A percentile compares a stretch with the other conserved stretches of the same genome.
These are phyloP conservation scores for Pyrenochaeta sp. DNA, from an alignment of 2,329 filamentous ascomycete species.

Conservation along the genomic window DNA sequence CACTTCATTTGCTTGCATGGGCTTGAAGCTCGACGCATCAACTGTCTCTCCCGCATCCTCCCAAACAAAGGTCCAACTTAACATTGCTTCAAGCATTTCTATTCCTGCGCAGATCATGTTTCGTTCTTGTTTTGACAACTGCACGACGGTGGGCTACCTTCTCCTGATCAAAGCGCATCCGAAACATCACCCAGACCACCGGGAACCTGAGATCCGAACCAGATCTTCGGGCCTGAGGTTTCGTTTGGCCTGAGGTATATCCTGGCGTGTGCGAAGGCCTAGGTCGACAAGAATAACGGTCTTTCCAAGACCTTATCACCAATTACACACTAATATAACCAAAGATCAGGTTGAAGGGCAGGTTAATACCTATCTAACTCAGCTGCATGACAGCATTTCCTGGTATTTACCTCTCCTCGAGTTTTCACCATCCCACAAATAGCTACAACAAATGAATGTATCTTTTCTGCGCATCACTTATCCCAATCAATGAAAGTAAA, in stretches of 20 bases:
- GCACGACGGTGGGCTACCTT: conserved; percentile 2
- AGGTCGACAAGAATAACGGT: too few relatives aligned
- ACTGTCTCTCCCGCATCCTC: neutral
- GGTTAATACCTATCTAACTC: conserved; percentile 3
- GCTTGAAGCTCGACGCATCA: neutral
- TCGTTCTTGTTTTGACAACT: conserved; percentile 15
- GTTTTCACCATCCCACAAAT: neutral
- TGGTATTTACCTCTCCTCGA: neutral
- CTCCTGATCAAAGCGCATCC: conserved; percentile 16
- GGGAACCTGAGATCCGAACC: conserved; percentile 5
- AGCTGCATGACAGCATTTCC: neutral
- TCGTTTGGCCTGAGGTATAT: conserved; percentile 9
- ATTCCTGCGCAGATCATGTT: conserved; percentile 10
- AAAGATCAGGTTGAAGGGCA: neutral
- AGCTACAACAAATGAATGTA: conserved; percentile 9
- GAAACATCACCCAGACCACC: conserved; percentile 9
- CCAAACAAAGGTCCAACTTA: neutral
- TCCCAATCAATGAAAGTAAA: neutral
- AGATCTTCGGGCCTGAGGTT: conserved; percentile 25
- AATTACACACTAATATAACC: neutral
- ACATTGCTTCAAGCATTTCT: conserved; percentile 6
- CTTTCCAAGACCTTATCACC: too few relatives aligned
- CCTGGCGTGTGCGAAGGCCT: neutral
- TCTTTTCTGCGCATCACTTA: neutral
- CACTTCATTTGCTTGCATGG: neutral